Base-by-base conservation (phyloP, 1,139 yeast species). In the Suhomyces bribrorum region DNA sequence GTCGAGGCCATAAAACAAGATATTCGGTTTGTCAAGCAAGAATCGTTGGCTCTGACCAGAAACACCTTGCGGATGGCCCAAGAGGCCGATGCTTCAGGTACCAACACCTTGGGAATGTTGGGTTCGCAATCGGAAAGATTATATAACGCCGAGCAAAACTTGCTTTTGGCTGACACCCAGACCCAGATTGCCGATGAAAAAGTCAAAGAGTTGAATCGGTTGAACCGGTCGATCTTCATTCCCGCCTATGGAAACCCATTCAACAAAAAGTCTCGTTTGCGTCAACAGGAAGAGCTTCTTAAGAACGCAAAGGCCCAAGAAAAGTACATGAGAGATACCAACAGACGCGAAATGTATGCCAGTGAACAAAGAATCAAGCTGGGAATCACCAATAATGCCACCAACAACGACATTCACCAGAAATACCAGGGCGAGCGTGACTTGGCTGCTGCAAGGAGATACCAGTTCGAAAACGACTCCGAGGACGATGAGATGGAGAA, bases 81-180 rank as follows among this genome's bases (percentile, higher is more conserved):
- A 48, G 94, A 88, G 52, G 97, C 97, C 0, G 97, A 90, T 59
- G 86, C 85, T 38, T 79, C 90, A 7, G 98, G 96, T 17, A 77
- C 88, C 37, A 88, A 90, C 58, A 85, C 97, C 0, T 66, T 90
- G 50, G 97, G 97, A 18, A 82, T 88, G 81, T 74, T 92, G 39
- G 97, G 97, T 20, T 79, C 92, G 14, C 98, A 94, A 62, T 83
- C 95, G 40, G 97, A 89, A 58, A 71, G 88, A 37, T 69, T 92
- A 47, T 86, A 84, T 57, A 80, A 78, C 54, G 82, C 92, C 14
- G 97, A 90, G 58, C 81, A 80, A 50, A 83, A 82, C 51, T 65
- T 92, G 50, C 78, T 86, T 40, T 65, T 86, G 41, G 87, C 95
- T 31, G 86, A 83, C 44, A 83, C 89, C 2, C 96, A 89, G 57